A percentile compares a stretch with the other conserved stretches of the same genome.
These are phyloP conservation scores for Penicillium sp. DNA, from an alignment of 2,329 filamentous ascomycete species.

Conservation along the genomic window DNA sequence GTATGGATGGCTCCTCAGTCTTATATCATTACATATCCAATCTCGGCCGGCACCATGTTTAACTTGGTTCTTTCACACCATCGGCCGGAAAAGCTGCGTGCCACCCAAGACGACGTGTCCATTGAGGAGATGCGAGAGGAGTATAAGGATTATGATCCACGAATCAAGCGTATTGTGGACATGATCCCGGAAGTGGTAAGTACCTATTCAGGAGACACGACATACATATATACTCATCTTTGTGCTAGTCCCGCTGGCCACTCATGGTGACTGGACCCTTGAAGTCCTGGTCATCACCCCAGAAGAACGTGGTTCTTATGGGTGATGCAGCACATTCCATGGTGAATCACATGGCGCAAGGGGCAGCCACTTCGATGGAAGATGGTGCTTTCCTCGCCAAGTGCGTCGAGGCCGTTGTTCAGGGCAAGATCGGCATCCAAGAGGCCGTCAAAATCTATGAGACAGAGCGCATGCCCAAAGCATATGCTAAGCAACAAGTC, in stretches of 20 bases:
- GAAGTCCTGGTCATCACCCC: slow-evolving; percentile 42
- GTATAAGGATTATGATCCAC: slow-evolving; percentile 48
- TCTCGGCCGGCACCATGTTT: slow-evolving; percentile 46
- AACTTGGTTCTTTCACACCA: slow-evolving; percentile 50
- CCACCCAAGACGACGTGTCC: slow-evolving; percentile 39
- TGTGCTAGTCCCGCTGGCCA: slow-evolving; percentile 39
- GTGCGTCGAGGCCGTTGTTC: slow-evolving; percentile 37
- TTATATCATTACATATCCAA: slow-evolving; percentile 50
- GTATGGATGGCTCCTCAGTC: slow-evolving; percentile 41
- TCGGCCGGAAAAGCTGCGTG: slow-evolving; percentile 35
- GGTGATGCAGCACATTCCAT: slow-evolving; percentile 47
- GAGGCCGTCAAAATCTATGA: slow-evolving; percentile 44
- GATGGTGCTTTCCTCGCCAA: slow-evolving; percentile 44
- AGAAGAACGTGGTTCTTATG: slow-evolving; percentile 47
- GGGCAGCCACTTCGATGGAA: slow-evolving; percentile 48
- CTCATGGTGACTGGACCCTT: slow-evolving; percentile 46
- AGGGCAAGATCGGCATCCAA: slow-evolving; percentile 32
- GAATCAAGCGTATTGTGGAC: slow-evolving; percentile 43
- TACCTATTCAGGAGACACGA: neutral
- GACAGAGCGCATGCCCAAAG: slow-evolving; percentile 44
- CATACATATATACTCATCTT: neutral
- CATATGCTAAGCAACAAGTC: slow-evolving; percentile 44
- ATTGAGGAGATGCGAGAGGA: slow-evolving; percentile 45
- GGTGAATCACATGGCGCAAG: slow-evolving; percentile 48
- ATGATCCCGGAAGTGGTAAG: slow-evolving; percentile 38